These are phyloP conservation scores for Globisporangium viniferum DNA, from an alignment of 352 stramenopile species.

Conservation along the genomic window DNA sequence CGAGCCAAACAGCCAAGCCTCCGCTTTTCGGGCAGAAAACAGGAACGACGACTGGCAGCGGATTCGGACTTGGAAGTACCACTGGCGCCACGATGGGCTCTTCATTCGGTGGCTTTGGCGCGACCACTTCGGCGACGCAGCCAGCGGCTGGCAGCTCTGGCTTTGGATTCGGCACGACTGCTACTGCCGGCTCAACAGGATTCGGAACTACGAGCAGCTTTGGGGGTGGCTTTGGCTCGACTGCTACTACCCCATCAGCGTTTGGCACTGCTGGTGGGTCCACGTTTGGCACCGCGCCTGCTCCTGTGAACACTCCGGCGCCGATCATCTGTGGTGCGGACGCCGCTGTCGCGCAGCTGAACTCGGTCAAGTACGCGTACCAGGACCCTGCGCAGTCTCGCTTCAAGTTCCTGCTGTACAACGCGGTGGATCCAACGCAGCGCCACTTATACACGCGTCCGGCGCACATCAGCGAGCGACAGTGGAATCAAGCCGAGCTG, in stretches of 20 bases:
- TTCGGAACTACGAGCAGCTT: conserved; percentile 1
- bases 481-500: conserved; percentile 83
- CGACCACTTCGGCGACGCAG: conserved; percentile 8
- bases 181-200: neutral
- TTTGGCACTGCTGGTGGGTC: conserved; percentile 28
- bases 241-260: conserved; percentile 14
- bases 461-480: conserved; percentile 77
- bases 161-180: conserved; percentile 9
- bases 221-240: conserved; percentile 11
- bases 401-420: conserved; percentile 90
- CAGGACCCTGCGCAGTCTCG: conserved; percentile 79
- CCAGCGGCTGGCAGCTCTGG: conserved; percentile 27
- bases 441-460: conserved; percentile 76
- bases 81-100: conserved; percentile 21
- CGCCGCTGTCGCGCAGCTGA: conserved; percentile 73
- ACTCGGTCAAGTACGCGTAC: conserved; percentile 82
- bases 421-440: conserved; percentile 81
- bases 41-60: conserved; percentile 21
- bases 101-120: conserved; percentile 30
- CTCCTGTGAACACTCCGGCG: conserved; percentile 39
- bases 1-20: conserved; percentile 33
- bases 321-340: conserved; percentile 76
- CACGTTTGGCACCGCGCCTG: conserved; percentile 34
- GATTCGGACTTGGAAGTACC: conserved; percentile 32
- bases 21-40: conserved; percentile 48